phyloP scores from a whole-genome alignment of 352 stramenopile genomes.

The Phytopythium aichiense region DNA sequence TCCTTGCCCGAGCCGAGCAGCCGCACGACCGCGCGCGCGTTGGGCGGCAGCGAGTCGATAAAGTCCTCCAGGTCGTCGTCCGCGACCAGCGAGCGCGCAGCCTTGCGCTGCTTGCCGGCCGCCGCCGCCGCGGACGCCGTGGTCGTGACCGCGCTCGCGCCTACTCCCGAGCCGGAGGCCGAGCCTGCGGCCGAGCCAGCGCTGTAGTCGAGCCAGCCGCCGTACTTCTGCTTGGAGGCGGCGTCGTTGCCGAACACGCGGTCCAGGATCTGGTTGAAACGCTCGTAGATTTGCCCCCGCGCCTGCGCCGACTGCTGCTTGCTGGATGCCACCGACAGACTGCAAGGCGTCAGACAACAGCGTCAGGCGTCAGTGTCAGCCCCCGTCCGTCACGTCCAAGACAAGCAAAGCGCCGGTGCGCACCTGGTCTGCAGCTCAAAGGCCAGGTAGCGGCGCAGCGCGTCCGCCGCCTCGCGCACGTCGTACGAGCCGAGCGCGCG shows the following conservation, averaged over 20 bases:
- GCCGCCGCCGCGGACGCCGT: conserved; percentile 10
- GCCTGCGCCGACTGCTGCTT: conserved; percentile 79
- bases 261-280: conserved; percentile 83
- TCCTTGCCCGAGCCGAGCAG: conserved; percentile 55
- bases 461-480: conserved; percentile 46
- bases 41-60: conserved; percentile 36
- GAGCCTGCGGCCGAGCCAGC: conserved; percentile 28
- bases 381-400: too few relatives aligned
- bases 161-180: conserved; percentile 1
- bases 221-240: conserved; percentile 73
- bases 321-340: conserved; percentile 39
- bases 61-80: conserved; percentile 62
- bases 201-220: conserved; percentile 84
- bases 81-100: conserved; percentile 30
- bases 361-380: background rate
- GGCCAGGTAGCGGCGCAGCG: conserved; percentile 61
- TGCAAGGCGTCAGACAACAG: background rate
- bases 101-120: conserved; percentile 17
- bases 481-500: conserved; percentile 64
- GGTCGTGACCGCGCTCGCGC: background rate
- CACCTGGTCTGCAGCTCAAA: conserved; percentile 69
- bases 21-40: conserved; percentile 49
- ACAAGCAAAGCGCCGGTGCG: background rate
- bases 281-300: conserved; percentile 81
- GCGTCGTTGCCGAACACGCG: conserved; percentile 72